phyloP scores from a whole-genome alignment of 169 alveolate species.

The Cryptosporidium bovis region DNA sequence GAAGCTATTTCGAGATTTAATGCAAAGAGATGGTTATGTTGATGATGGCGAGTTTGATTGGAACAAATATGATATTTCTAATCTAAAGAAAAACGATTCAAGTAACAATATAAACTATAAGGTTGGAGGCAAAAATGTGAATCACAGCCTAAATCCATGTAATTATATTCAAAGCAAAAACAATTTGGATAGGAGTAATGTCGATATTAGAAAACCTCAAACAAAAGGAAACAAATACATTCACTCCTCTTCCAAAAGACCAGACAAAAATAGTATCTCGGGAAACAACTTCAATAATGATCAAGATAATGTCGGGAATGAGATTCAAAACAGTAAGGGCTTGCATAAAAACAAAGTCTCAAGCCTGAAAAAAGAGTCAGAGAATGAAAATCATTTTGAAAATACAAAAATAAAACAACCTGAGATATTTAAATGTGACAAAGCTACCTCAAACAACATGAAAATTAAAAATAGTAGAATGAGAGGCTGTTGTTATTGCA shows the following conservation, averaged over 20 bases:
- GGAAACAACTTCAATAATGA: background rate
- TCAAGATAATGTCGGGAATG: constrained; percentile 7
- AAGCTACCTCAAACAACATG: too few relatives aligned
- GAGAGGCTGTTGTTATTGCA: too few relatives aligned
- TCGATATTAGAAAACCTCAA: constrained; percentile 6
- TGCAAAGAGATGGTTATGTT: constrained; percentile 71
- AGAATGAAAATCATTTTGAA: too few relatives aligned
- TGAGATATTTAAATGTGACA: too few relatives aligned
- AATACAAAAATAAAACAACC: too few relatives aligned
- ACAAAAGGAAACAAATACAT: constrained; percentile 12
- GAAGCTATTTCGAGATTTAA: constrained; percentile 77
- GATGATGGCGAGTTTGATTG: constrained; percentile 72
- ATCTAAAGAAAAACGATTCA: constrained; percentile 25
- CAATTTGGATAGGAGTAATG: background rate
- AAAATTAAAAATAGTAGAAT: too few relatives aligned
- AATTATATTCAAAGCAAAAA: constrained; percentile 8
- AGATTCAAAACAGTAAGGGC: constrained; percentile 18
- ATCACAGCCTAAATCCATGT: constrained; percentile 1
- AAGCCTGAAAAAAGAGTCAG: background rate
- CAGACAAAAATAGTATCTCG: background rate
- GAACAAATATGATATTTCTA: constrained; percentile 17
- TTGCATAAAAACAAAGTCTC: constrained; percentile 4
- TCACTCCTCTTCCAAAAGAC: constrained; percentile 60
- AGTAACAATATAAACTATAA: background rate
- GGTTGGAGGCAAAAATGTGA: background rate